phyloP scores from a whole-genome alignment of 495 filamentous ascomycete species.

The Penicillium paxilli region DNA sequence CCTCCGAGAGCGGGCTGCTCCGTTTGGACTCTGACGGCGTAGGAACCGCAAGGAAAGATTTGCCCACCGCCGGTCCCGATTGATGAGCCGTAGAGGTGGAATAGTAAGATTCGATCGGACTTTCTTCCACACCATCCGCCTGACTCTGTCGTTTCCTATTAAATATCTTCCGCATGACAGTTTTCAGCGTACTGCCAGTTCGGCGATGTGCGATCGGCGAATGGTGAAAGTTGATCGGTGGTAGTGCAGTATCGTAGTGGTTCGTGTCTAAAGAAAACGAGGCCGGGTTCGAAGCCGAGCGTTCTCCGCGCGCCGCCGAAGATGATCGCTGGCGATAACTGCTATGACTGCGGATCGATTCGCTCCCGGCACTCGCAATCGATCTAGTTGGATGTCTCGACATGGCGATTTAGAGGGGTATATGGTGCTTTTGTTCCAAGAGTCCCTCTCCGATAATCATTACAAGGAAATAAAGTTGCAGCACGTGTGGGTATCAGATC shows the following conservation, averaged over 20 bases:
- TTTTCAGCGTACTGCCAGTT: constrained; percentile 45
- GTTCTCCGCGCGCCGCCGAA: constrained; percentile 15
- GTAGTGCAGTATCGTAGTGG: constrained; percentile 26
- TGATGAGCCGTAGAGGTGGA: background rate
- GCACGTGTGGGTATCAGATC: constrained; percentile 22
- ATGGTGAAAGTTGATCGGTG: constrained; percentile 27
- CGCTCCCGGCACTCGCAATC: constrained; percentile 24
- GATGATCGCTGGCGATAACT: constrained; percentile 15
- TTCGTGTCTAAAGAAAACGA: constrained; percentile 18
- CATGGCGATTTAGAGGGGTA: constrained; percentile 10
- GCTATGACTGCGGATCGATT: constrained; percentile 11
- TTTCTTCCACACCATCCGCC: constrained; percentile 33
- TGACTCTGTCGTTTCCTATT: constrained; percentile 43
- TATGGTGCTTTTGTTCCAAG: background rate
- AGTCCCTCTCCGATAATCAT: constrained; percentile 13
- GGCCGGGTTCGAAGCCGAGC: constrained; percentile 17
- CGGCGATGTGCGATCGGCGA: constrained; percentile 33
- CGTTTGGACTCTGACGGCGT: constrained; percentile 27
- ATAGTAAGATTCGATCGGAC: constrained; percentile 17
- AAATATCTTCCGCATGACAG: constrained; percentile 51
- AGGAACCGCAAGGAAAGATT: constrained; percentile 19
- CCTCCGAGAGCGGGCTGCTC: constrained; percentile 28
- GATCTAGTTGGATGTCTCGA: constrained; percentile 15
- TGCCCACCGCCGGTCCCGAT: constrained; percentile 5
- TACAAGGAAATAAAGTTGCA: constrained; percentile 20